Evolutionary conservation across 352 stramenopile genomes (phyloP), one percentile per base, ranked within the genome.

Genomic region (Thraustotheca clavata): DNA sequence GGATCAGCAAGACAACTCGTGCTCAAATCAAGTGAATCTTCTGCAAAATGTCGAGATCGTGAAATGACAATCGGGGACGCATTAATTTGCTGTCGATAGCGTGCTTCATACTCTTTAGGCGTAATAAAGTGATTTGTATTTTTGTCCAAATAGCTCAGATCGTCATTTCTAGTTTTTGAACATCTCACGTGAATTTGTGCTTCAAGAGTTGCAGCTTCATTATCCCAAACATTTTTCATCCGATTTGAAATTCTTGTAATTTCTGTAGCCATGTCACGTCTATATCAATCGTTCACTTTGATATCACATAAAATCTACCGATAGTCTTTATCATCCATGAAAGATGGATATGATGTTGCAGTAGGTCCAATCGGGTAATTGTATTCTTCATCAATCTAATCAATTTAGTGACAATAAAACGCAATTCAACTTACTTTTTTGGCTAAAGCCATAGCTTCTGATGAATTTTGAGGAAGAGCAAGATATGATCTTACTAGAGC

Each of bases 291-390:
- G 1, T 4, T 39, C 14, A 48, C 26, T 24, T 7, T 20, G n/a
- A 46, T 60, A 7, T 24, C 6, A 59, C 29, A 1, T 14, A 35
- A n/a, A 26, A n/a, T 12, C 24, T 52, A 65, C 57, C 57, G 20
- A 24, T 65, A 65, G 3, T 55, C 57, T 22, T 65, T 65, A 46
- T 65, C 57, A n/a, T 65, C 57, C 3, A 65, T 24, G 26, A 65
- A 65, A 4, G 57, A 65, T 24, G 38, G 36, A 5, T 14, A 22
- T 6, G 33, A 39, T 7, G 5, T 9, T 4, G 20, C 22, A 32
- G 35, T 34, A 5, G 57, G 57, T n/a, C 57, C 57, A 22, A 65
- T 54, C 5, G 57, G 36, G 57, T 65, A 65, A 12, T 54, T n/a
- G 41, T 55, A 65, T 32, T 27, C 24, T n/a, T 54, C n/a, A 9